phyloP scores from a whole-genome alignment of 2,329 filamentous ascomycete genomes.

The Aspergillus latus region DNA sequence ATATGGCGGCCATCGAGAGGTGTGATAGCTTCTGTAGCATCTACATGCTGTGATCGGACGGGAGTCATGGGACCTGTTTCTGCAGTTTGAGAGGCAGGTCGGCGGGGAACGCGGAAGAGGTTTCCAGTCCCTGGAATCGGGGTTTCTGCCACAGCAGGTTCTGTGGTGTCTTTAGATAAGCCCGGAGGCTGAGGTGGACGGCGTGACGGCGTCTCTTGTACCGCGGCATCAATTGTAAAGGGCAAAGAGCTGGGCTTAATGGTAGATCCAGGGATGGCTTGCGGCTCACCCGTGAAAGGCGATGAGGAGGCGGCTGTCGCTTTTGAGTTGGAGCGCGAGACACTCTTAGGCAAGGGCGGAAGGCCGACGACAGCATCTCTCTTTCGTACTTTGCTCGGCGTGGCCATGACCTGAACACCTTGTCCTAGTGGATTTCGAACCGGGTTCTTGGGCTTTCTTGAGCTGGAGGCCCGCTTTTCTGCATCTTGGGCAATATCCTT shows the following conservation, averaged over 20 bases:
- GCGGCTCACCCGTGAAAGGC: slow-evolving; percentile 30
- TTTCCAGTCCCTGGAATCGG: slow-evolving; percentile 21
- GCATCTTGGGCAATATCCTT: slow-evolving; percentile 47
- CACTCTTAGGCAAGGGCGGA: slow-evolving; percentile 28
- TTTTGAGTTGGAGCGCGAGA: slow-evolving; percentile 29
- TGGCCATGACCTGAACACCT: slow-evolving; percentile 52
- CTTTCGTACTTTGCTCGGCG: slow-evolving; percentile 42
- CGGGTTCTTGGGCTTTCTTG: slow-evolving; percentile 43
- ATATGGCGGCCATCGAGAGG: background rate
- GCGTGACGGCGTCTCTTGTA: slow-evolving; percentile 45
- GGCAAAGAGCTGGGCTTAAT: slow-evolving; percentile 28
- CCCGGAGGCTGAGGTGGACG: slow-evolving; percentile 29
- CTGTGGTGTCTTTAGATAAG: slow-evolving; percentile 15
- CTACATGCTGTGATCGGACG: slow-evolving; percentile 29
- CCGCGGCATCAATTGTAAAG: slow-evolving; percentile 19
- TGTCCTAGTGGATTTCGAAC: slow-evolving; percentile 43
- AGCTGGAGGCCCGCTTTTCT: slow-evolving; percentile 37
- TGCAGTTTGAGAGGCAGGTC: slow-evolving; percentile 26
- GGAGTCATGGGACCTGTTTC: slow-evolving; percentile 31
- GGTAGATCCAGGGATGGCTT: slow-evolving; percentile 35
- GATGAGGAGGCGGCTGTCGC: slow-evolving; percentile 17
- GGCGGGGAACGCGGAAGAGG: slow-evolving; percentile 30
- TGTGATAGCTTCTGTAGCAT: slow-evolving; percentile 5
- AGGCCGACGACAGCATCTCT: slow-evolving; percentile 31
- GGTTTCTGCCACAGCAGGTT: slow-evolving; percentile 6